Conservation (phyloP, 192 early-diverging fungal genomes). For the Coemansia sp. region DNA sequence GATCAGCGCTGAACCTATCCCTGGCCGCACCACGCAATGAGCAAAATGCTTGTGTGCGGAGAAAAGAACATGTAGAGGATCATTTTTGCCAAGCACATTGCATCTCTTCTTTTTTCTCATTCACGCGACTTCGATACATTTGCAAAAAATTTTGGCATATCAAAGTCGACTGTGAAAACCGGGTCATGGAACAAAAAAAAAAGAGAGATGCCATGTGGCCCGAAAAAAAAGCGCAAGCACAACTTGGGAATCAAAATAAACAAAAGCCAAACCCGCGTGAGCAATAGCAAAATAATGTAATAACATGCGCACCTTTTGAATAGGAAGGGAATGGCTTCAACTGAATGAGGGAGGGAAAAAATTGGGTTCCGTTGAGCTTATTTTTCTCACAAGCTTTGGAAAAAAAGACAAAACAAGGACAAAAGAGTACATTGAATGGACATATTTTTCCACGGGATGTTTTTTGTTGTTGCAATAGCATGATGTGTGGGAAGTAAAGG, state of each 20-base stretch:
- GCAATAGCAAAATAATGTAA: slow-evolving; percentile 12
- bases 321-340: too few species aligned
- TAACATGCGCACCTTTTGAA: slow-evolving; percentile 4
- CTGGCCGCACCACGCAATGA: neutral
- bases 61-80: neutral
- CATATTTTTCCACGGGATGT: too few species aligned
- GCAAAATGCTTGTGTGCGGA: too few species aligned
- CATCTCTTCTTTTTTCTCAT: too few species aligned
- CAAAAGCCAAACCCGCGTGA: neutral
- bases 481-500: slow-evolving; percentile 11
- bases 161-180: neutral
- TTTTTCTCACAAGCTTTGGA: too few species aligned
- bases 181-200: neutral
- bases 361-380: too few species aligned
- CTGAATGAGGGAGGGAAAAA: too few species aligned
- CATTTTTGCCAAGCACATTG: too few species aligned
- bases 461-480: neutral
- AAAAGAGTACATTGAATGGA: too few species aligned
- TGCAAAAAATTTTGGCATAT: too few species aligned
- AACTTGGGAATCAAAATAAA: neutral
- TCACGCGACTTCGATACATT: too few species aligned
- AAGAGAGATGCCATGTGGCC: slow-evolving; percentile 1
- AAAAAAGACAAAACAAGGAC: too few species aligned
- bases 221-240: neutral
- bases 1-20: slow-evolving; percentile 8